Base-by-base conservation (phyloP, 805 yeast species). In the Ogataea pilisensis region DNA sequence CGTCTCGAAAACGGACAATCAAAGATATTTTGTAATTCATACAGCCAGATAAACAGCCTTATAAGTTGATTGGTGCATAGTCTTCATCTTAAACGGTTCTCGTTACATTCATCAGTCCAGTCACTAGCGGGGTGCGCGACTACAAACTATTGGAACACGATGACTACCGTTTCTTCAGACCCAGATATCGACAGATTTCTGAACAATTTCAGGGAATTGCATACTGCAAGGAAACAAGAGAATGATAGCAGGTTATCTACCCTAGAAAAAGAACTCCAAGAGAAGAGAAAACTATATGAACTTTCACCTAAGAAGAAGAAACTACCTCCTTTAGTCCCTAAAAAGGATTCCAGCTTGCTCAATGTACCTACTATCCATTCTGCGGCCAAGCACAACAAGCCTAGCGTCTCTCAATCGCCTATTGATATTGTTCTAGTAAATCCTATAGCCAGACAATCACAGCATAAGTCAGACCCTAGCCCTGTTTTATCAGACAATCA, bases 321-420 rank as follows among this genome's bases (percentile, higher is more conserved):
- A 31, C 22, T 48, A 11, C 55, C 57, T 2, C 63, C 63, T 4
- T 29, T 56, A 6, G 55, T 57, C 4, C 64, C 65, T 6, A 48
- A 39, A 43, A 60, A 60, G 42, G 53, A 46, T 14, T 24, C 43
- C 13, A 31, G 31, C 11, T 6, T 47, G 25, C 25, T 28, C n/a
- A 17, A 22, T 6, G 5, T 17, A 5, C n/a, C n/a, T n/a, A n/a
- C n/a, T n/a, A 14, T 14, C 13, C 17, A n/a, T 18, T 7, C 13
- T 14, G 14, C 11, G 5, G 19, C 31, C 3, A 25, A 28, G 7
- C 14, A 28, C 13, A 16, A 31, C 14, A 32, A 30, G 21, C 37
- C 25, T 5, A 24, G 17, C 5, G 30, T n/a, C 9, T 19, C 16
- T 12, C 16, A 19, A 9, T 5, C 9, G 14, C 11, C 29, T 11